Percentiles rank a stretch among this genome's conserved stretches.
Evolutionary conservation across 495 filamentous ascomycete genomes (phyloP).

Genomic region (Margaritispora aquatica): DNA sequence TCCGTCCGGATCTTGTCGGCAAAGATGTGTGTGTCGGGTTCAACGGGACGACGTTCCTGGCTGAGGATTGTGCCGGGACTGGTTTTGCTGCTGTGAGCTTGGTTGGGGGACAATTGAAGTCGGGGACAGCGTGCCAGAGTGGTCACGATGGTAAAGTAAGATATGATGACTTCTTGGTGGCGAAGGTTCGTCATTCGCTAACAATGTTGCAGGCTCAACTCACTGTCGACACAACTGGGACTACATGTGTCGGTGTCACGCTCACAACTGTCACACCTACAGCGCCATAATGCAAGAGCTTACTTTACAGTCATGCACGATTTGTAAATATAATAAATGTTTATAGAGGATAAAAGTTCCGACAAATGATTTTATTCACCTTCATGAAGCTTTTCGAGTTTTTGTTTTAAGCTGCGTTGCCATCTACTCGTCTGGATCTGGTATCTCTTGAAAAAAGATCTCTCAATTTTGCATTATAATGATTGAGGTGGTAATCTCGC

Average conservation of each 20-base stretch:
- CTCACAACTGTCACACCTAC: background rate
- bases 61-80: slow-evolving; percentile 22
- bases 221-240: background rate
- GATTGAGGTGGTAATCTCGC: too few species aligned
- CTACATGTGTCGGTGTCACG: background rate
- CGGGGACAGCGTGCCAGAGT: slow-evolving; percentile 25
- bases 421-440: too few species aligned
- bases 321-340: too few species aligned
- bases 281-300: background rate
- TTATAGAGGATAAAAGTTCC: too few species aligned
- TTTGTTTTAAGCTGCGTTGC: too few species aligned
- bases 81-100: slow-evolving; percentile 22
- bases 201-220: background rate
- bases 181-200: background rate
- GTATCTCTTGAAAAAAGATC: too few species aligned
- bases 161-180: background rate
- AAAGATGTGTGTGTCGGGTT: slow-evolving; percentile 27
- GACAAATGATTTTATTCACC: too few species aligned
- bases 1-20: slow-evolving; percentile 27
- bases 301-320: too few species aligned
- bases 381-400: too few species aligned
- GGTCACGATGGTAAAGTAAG: slow-evolving; percentile 24
- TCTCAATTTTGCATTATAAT: too few species aligned
- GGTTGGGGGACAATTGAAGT: slow-evolving; percentile 19
- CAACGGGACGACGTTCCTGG: slow-evolving; percentile 24